Conservation (phyloP, 1,139 yeast species). For the Candida mesenterica region DNA sequence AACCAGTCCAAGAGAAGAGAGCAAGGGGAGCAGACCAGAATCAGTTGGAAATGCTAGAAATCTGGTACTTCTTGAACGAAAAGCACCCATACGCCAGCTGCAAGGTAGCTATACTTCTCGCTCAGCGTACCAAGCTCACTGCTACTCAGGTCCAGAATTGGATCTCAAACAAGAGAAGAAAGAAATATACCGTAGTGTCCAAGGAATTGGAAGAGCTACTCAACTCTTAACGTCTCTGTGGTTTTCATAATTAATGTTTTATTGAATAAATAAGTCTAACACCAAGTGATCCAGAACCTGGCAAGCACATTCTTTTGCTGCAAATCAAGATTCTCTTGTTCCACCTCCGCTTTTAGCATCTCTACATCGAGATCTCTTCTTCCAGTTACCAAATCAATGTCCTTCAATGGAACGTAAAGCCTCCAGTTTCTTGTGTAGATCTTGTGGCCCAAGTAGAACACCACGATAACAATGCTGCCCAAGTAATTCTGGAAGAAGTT, state of each 20-base stretch:
- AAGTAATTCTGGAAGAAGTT: slow-evolving; percentile 39
- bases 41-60: too few relatives aligned
- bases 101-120: neutral
- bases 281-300: slow-evolving; percentile 19
- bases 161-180: slow-evolving; percentile 6
- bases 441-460: slow-evolving; percentile 36
- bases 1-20: too few relatives aligned
- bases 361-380: slow-evolving; percentile 31
- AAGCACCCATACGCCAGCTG: neutral
- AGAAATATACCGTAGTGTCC: slow-evolving; percentile 1
- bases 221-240: neutral
- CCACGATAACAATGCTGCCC: slow-evolving; percentile 32
- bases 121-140: neutral
- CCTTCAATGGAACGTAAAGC: slow-evolving; percentile 22
- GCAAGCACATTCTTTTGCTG: slow-evolving; percentile 16
- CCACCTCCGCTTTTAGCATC: slow-evolving; percentile 22
- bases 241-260: too few relatives aligned
- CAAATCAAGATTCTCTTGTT: slow-evolving; percentile 17
- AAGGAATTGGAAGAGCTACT: slow-evolving; percentile 2
- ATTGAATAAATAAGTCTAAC: slow-evolving; percentile 10
- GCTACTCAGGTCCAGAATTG: slow-evolving; percentile 4
- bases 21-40: too few relatives aligned
- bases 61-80: neutral
- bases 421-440: slow-evolving; percentile 34
- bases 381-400: slow-evolving; percentile 37